Evolutionary conservation across 441 rosid genomes (phyloP).

Genomic region (Aquilaria agallochum): DNA sequence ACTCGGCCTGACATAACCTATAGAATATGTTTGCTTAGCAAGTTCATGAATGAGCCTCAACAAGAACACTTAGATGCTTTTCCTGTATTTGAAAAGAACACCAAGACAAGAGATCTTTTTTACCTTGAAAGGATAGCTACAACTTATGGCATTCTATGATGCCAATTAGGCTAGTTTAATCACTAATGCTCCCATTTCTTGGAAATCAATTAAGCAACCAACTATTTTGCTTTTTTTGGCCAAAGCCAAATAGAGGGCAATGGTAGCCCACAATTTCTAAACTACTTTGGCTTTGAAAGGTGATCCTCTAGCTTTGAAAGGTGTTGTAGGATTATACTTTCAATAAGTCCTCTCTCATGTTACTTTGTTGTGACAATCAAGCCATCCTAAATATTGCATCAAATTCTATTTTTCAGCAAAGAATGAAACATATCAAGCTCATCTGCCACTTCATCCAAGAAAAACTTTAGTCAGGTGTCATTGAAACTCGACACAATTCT

Average conservation of each 20-base stretch:
- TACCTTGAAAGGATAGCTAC: not conserved
- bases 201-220: not conserved
- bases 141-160: not conserved
- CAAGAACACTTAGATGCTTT: not conserved
- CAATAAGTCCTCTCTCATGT: too few species aligned
- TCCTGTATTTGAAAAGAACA: not conserved
- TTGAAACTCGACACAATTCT: not conserved
- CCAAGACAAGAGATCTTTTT: not conserved
- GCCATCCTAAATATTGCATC: not conserved
- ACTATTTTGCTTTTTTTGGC: too few species aligned
- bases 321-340: not conserved
- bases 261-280: not conserved
- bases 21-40: not conserved
- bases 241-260: not conserved
- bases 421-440: not conserved
- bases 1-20: not conserved
- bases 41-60: not conserved
- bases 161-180: constrained; percentile 1
- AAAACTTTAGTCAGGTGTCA: not conserved
- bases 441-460: not conserved
- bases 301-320: not conserved
- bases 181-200: not conserved
- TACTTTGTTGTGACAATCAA: not conserved
- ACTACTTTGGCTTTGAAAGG: not conserved
- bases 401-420: not conserved